Conservation (phyloP, 2,329 filamentous ascomycete species). For the Pseudogymnoascus pannorum region DNA sequence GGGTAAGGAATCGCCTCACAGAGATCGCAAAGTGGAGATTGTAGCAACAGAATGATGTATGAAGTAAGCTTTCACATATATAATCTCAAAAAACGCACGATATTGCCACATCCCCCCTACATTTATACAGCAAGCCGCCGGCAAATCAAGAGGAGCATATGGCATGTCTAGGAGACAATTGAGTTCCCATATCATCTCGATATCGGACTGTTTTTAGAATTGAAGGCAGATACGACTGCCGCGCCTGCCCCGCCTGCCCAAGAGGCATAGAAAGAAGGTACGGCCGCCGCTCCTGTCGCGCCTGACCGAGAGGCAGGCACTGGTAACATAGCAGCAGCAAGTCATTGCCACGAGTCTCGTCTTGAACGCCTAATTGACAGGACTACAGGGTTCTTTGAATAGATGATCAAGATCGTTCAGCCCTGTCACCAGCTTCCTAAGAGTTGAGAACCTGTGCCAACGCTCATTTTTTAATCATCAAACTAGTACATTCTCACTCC, state of each 20-base stretch:
- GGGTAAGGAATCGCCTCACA: conserved; percentile 1
- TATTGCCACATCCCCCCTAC: background rate
- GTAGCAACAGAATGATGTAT: background rate
- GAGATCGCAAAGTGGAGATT: background rate
- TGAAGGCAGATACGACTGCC: background rate
- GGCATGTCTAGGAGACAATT: background rate
- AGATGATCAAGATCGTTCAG: background rate
- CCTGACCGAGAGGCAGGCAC: background rate
- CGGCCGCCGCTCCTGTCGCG: background rate
- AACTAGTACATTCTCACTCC: background rate
- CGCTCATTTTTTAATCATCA: background rate
- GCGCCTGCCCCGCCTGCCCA: background rate
- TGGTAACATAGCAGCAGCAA: background rate
- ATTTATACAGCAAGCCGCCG: background rate
- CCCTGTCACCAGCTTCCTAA: background rate
- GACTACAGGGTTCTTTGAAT: background rate
- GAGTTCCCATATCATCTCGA: background rate
- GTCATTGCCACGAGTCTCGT: background rate
- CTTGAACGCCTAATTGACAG: no score
- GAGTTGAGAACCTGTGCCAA: background rate
- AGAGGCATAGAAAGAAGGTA: no score
- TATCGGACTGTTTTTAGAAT: background rate
- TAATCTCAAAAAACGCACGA: background rate
- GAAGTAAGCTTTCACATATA: background rate
- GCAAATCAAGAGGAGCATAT: background rate